phyloP scores from a whole-genome alignment of 257 asterid genomes.

The Nyctanthes arbortristis region DNA sequence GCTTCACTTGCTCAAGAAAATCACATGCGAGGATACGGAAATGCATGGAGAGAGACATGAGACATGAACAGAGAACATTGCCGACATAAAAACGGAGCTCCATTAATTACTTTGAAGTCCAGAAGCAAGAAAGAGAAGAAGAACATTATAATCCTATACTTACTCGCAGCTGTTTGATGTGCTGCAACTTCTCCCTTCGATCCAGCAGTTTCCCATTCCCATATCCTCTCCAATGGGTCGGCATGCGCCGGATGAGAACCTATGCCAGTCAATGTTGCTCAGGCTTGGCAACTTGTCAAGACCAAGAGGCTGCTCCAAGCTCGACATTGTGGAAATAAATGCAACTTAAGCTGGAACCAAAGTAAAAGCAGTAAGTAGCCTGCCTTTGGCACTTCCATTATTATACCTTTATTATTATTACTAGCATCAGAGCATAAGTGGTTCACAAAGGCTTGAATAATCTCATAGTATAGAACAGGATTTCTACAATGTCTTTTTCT shows the following conservation, averaged over 20 bases:
- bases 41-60: slow-evolving; percentile 3
- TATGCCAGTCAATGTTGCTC: slow-evolving; percentile 63
- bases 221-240: slow-evolving; percentile 64
- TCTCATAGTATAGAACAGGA: neutral
- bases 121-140: slow-evolving; percentile 13
- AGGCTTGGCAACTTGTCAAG: slow-evolving; percentile 78
- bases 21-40: neutral
- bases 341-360: slow-evolving; percentile 32
- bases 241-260: slow-evolving; percentile 77
- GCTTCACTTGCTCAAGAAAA: slow-evolving; percentile 5
- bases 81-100: slow-evolving; percentile 7
- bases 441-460: slow-evolving; percentile 9
- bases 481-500: slow-evolving; percentile 6
- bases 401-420: slow-evolving; percentile 10
- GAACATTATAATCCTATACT: no score
- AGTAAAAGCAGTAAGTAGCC: slow-evolving; percentile 22
- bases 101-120: neutral
- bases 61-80: neutral
- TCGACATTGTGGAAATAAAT: slow-evolving; percentile 59
- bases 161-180: slow-evolving; percentile 84
- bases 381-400: neutral
- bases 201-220: slow-evolving; percentile 78
- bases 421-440: slow-evolving; percentile 23
- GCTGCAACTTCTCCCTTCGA: slow-evolving; percentile 91
- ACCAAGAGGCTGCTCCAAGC: slow-evolving; percentile 91